Evolutionary conservation across 768 basidiomycete genomes (phyloP).

Genomic region (Hebeloma cylindrosporum): DNA sequence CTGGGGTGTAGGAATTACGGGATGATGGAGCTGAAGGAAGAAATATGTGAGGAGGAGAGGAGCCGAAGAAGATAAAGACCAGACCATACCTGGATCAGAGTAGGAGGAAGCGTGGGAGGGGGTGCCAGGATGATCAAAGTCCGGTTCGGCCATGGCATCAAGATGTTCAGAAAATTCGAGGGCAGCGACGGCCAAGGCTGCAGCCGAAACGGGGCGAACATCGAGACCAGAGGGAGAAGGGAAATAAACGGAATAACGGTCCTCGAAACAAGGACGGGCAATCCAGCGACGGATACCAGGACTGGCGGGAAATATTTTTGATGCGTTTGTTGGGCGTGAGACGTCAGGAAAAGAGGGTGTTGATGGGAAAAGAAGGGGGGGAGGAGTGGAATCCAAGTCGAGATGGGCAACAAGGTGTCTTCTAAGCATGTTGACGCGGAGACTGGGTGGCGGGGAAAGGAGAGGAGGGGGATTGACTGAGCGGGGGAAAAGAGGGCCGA

Average conservation of each 20-base stretch:
- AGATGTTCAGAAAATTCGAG: constrained; percentile 71
- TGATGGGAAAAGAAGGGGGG: constrained; percentile 24
- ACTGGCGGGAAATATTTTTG: constrained; percentile 42
- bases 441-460: constrained; percentile 37
- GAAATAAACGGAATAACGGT: constrained; percentile 58
- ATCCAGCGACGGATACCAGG: constrained; percentile 68
- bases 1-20: constrained; percentile 38
- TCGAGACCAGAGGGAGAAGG: constrained; percentile 37
- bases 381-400: constrained; percentile 38
- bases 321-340: constrained; percentile 31
- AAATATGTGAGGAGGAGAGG: constrained; percentile 9
- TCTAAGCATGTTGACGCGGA: constrained; percentile 50
- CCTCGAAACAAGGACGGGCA: constrained; percentile 74
- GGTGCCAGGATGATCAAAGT: constrained; percentile 27
- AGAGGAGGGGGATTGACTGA: constrained; percentile 40
- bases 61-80: constrained; percentile 20
- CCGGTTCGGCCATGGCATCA: constrained; percentile 61
- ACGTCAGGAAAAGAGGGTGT: constrained; percentile 23
- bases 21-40: constrained; percentile 25
- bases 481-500: constrained; percentile 34
- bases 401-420: constrained; percentile 49
- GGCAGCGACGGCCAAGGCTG: constrained; percentile 60
- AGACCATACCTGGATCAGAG: constrained; percentile 20
- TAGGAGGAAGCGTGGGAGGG: constrained; percentile 16
- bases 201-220: constrained; percentile 40